Percentiles rank a stretch among this genome's conserved stretches.
These are phyloP conservation scores for Stellera chamaejasme DNA, from an alignment of 345 rosid species.

Conservation along the genomic window DNA sequence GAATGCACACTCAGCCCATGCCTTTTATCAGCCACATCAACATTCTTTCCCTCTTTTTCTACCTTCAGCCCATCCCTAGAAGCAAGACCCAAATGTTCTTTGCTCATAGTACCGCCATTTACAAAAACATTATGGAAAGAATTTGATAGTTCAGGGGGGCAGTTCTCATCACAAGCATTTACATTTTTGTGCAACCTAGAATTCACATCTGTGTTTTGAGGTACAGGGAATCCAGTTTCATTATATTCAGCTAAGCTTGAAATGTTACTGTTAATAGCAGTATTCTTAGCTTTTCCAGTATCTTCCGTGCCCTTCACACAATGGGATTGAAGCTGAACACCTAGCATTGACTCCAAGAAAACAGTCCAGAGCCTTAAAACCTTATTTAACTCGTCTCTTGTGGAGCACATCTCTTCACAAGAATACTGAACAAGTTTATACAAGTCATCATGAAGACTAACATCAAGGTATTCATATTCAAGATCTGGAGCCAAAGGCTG, in stretches of 20 bases:
- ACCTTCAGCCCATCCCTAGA: conserved; percentile 30
- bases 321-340: conserved; percentile 37
- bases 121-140: conserved; percentile 21
- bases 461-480: conserved; percentile 48
- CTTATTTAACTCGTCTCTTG: conserved; percentile 75
- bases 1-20: conserved; percentile 22
- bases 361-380: conserved; percentile 74
- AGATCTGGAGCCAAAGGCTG: conserved; percentile 53
- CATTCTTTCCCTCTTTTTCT: conserved; percentile 42
- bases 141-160: conserved; percentile 27
- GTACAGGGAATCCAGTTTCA: conserved; percentile 26
- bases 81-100: conserved; percentile 29
- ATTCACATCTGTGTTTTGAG: conserved; percentile 18
- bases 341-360: conserved; percentile 69
- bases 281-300: conserved; percentile 26
- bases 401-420: conserved; percentile 80
- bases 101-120: conserved; percentile 36
- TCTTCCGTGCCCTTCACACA: conserved; percentile 34
- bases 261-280: conserved; percentile 19
- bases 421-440: conserved; percentile 74
- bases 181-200: conserved; percentile 12
- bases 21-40: conserved; percentile 35
- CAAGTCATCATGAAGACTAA: conserved; percentile 65
- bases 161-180: conserved; percentile 31
- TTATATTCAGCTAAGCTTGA: conserved; percentile 36